phyloP scores from a whole-genome alignment of 1,284 basidiomycete species.

The Papiliotrema fonsecae region DNA sequence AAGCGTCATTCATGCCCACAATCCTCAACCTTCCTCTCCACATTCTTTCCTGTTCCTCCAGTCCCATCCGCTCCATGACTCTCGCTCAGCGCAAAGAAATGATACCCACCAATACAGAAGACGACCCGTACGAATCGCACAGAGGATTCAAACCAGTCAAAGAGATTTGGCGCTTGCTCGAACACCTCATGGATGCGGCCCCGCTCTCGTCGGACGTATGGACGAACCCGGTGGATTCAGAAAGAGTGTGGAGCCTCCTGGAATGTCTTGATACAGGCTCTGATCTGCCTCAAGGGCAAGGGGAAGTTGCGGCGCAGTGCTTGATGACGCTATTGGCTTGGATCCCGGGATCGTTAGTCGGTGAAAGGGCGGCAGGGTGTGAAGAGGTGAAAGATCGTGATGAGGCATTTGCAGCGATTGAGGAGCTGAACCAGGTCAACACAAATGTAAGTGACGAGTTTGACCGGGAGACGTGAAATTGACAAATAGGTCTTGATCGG shows the following conservation, averaged over 20 bases:
- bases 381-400: constrained; percentile 23
- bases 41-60: constrained; percentile 19
- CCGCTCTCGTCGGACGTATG: constrained; percentile 18
- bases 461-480: not conserved
- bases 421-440: constrained; percentile 27
- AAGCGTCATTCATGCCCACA: constrained; percentile 28
- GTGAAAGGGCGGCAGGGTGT: constrained; percentile 8
- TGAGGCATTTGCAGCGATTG: constrained; percentile 37
- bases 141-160: constrained; percentile 22
- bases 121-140: not conserved
- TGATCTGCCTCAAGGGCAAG: not conserved
- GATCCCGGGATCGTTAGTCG: constrained; percentile 27
- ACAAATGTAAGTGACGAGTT: constrained; percentile 29
- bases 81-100: constrained; percentile 26
- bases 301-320: constrained; percentile 10
- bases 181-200: constrained; percentile 33
- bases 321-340: constrained; percentile 28
- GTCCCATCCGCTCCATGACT: constrained; percentile 17
- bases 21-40: constrained; percentile 31
- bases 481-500: constrained; percentile 25
- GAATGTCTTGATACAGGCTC: constrained; percentile 9
- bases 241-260: constrained; percentile 16
- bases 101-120: not conserved
- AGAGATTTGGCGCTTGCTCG: constrained; percentile 38
- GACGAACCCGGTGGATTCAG: constrained; percentile 8